Conservation (phyloP, 306 rosid genomes). For the Lathyrus tuberosus region DNA sequence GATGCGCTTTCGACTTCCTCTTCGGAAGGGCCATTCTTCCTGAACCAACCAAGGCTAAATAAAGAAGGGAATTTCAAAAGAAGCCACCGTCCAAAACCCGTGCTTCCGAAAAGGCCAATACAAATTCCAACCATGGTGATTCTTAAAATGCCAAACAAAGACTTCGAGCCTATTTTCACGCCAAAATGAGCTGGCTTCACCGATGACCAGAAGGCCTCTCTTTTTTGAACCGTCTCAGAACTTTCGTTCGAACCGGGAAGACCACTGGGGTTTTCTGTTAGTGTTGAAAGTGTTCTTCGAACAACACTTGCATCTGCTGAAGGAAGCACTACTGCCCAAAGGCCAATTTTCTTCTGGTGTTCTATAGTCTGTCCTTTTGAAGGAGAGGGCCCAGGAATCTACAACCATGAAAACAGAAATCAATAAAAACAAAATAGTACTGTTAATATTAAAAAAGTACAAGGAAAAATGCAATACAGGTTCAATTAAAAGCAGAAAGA, state of each 20-base stretch:
- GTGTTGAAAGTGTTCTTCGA: conserved; percentile 68
- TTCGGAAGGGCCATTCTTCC: conserved; percentile 79
- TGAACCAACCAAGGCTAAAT: conserved; percentile 80
- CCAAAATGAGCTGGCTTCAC: conserved; percentile 91
- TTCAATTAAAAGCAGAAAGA: conserved; percentile 5
- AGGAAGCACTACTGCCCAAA: conserved; percentile 78
- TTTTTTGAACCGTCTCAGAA: conserved; percentile 49
- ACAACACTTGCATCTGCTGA: conserved; percentile 82
- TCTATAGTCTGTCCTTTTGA: conserved; percentile 61
- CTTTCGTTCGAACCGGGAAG: conserved; percentile 71
- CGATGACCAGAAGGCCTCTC: conserved; percentile 73
- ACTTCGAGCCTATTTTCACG: conserved; percentile 73
- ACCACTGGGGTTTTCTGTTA: conserved; percentile 66
- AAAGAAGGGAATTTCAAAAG: conserved; percentile 73
- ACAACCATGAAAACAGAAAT: conserved; percentile 30
- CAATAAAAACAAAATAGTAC: background rate
- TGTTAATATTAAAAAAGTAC: background rate
- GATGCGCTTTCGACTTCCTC: conserved; percentile 78
- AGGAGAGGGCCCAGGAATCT: conserved; percentile 87
- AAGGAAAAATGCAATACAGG: conserved; percentile 8
- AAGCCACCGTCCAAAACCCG: conserved; percentile 70
- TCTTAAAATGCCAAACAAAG: conserved; percentile 59
- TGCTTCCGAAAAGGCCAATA: conserved; percentile 65
- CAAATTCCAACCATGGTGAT: conserved; percentile 54
- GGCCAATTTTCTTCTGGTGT: conserved; percentile 74